Base-by-base conservation (phyloP, 768 basidiomycete species). In the Rhodocollybia butyracea region DNA sequence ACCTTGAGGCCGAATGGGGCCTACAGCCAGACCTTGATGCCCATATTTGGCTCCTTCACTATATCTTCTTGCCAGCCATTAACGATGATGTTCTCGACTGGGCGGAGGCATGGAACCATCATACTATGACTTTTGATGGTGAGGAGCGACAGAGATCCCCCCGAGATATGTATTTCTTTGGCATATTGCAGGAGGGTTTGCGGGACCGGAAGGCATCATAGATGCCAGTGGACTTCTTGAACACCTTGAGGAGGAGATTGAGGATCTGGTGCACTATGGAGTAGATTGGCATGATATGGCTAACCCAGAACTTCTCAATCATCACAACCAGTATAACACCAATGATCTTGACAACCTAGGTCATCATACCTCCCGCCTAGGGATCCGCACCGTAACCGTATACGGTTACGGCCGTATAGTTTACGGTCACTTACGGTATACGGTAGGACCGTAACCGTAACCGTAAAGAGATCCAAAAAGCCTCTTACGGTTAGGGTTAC, bases 21-120 rank as follows among this genome's bases (percentile, higher is more conserved):
- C 61, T 71, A 0, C 38, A 64, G 32, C 46, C 46, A 11, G 34
- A 48, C 7, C 43, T 32, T 19, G 24, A 42, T 4, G 38, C 42
- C 17, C 67, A 67, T 50, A 66, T 68, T 17, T 73, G 68, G 66
- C 55, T 70, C 5, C 58, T 70, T 12, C 67, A 67, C 36, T 51
- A 59, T 41, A 62, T 71, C 5, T 72, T 71, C 40, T 61, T 71
- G 5, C 5, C 21, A 0, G 24, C 54, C 0, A 51, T 69, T 34
- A 63, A 69, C 29, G 26, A 42, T 1, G 66, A 73, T 51, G 61
- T 63, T 21, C 43, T 30, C 3, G 61, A 64, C 3, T 73, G 68
- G 66, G 63, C 62, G 0, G 51, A 60, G 10, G 21, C 61, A 0
- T 72, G 70, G 70, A 72, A 71, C 38, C 19, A 55, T 8, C 70